Evolutionary conservation across 257 asterid species (phyloP).

Genomic region (Solanum habrochaites): DNA sequence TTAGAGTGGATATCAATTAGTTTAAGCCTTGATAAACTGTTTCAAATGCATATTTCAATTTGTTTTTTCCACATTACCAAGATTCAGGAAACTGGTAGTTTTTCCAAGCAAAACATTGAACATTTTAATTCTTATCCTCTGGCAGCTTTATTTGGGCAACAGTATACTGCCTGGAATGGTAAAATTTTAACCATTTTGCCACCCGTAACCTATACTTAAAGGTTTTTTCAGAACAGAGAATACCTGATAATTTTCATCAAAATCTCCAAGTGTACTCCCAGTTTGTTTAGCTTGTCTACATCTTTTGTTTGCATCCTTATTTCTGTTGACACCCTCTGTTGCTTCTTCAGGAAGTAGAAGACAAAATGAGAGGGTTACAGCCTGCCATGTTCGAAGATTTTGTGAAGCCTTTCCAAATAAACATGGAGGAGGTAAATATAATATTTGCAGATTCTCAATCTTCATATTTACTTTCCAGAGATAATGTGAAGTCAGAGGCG

Average conservation of each 20-base stretch:
- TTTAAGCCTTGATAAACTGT: background rate
- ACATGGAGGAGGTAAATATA: conserved; percentile 57
- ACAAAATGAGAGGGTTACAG: conserved; percentile 47
- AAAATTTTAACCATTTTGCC: background rate
- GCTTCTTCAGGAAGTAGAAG: conserved; percentile 76
- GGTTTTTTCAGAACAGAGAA: background rate
- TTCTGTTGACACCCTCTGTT: background rate
- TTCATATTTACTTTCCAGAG: background rate
- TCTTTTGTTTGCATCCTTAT: background rate
- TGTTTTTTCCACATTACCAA: background rate
- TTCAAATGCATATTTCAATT: background rate
- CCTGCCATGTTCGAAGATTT: conserved; percentile 89
- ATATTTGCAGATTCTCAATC: background rate
- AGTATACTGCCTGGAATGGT: background rate
- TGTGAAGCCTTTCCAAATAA: conserved; percentile 71
- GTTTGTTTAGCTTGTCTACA: background rate
- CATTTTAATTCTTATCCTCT: background rate
- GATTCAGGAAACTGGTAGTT: background rate
- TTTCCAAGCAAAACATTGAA: background rate
- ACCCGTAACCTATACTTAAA: background rate
- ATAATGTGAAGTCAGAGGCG: background rate
- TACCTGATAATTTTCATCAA: background rate
- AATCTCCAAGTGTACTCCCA: background rate
- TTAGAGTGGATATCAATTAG: background rate
- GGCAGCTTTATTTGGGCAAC: background rate